A percentile compares a stretch with the other conserved stretches of the same genome.
These are phyloP conservation scores for Tetracladium setigerum DNA, from an alignment of 495 filamentous ascomycete genomes.

Conservation along the genomic window DNA sequence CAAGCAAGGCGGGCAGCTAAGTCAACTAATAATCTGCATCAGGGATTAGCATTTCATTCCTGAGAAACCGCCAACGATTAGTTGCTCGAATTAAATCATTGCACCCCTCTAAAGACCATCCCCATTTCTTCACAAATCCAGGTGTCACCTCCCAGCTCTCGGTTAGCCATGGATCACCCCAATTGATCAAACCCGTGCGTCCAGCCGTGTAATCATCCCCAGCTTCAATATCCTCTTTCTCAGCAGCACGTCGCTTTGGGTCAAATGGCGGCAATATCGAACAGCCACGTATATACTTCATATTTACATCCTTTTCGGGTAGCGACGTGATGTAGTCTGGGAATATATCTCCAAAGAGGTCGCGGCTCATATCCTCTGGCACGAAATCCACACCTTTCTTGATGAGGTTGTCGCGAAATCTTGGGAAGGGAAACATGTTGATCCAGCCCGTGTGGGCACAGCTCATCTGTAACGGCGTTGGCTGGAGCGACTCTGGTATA, in stretches of 20 bases:
- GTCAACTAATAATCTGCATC: too few species aligned
- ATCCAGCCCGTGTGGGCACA: conserved; percentile 21
- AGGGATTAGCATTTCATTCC: conserved; percentile 13
- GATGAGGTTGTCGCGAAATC: conserved; percentile 27
- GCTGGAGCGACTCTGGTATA: conserved; percentile 8
- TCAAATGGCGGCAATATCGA: neutral
- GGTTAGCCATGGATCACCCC: conserved; percentile 23
- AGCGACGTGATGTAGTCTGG: conserved; percentile 13
- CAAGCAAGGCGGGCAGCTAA: too few species aligned
- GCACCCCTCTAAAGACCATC: conserved; percentile 18
- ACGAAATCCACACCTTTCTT: conserved; percentile 12
- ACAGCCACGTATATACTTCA: neutral
- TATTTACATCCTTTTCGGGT: neutral
- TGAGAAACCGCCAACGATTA: conserved; percentile 19
- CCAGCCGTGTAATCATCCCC: conserved; percentile 4
- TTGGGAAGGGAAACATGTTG: conserved; percentile 26
- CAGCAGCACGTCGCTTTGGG: neutral
- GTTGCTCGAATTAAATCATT: conserved; percentile 17
- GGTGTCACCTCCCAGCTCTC: conserved; percentile 24
- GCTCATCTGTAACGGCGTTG: conserved; percentile 14
- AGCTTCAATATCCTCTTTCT: neutral
- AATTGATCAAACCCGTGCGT: conserved; percentile 20
- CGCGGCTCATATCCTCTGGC: conserved; percentile 19
- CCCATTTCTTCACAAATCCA: conserved; percentile 22
- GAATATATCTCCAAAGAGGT: conserved; percentile 18